Evolutionary conservation across 169 alveolate genomes (phyloP).

Genomic region (Plasmodium blacklocki): DNA sequence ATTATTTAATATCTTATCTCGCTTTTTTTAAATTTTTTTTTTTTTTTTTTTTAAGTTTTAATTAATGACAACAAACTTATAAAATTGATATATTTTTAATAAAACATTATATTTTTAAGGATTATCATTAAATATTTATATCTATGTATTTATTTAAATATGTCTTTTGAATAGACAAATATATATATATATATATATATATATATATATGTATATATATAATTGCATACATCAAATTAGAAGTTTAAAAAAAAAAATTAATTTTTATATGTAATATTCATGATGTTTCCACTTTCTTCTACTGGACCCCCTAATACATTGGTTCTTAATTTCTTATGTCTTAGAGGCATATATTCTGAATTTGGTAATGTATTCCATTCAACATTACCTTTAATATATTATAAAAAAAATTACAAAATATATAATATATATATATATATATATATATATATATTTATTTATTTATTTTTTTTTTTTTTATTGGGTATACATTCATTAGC

Average conservation of each 20-base stretch:
- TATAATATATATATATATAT: background rate
- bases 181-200: background rate
- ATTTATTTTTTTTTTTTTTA: constrained; percentile 16
- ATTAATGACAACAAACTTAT: constrained; percentile 3
- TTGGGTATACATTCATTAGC: constrained; percentile 77
- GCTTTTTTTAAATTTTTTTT: constrained; percentile 5
- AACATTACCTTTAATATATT: constrained; percentile 27
- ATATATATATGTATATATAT: too few relatives aligned
- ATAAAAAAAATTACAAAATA: background rate
- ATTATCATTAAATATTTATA: background rate
- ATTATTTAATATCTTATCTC: background rate
- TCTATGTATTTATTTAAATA: too few relatives aligned
- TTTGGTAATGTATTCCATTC: constrained; percentile 24
- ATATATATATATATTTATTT: background rate
- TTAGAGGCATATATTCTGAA: background rate
- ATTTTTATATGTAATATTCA: constrained; percentile 22
- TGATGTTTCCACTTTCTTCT: constrained; percentile 58
- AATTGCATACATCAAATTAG: background rate
- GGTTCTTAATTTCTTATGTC: background rate
- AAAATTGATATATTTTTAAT: constrained; percentile 31
- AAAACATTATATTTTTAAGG: constrained; percentile 48
- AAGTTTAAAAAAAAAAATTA: constrained; percentile 17
- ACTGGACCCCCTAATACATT: constrained; percentile 47
- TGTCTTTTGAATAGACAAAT: background rate
- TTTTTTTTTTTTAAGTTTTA: constrained; percentile 35